Evolutionary conservation across 768 basidiomycete species (phyloP).

Genomic region (Jaapia argillacea): DNA sequence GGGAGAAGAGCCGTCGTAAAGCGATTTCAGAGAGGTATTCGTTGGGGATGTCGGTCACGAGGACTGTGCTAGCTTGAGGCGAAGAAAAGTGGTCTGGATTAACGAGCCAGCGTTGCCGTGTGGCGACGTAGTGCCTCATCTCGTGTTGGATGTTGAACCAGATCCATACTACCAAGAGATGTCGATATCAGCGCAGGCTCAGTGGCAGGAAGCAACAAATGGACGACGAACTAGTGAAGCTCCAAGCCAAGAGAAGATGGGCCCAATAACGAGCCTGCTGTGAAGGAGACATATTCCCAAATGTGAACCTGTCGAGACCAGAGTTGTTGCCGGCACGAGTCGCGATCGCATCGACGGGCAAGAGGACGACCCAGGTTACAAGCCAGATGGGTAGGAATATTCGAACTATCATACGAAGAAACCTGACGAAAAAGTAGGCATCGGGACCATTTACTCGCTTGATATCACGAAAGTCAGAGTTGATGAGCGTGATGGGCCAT

Average conservation of each 20-base stretch:
- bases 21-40: constrained; percentile 65
- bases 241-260: constrained; percentile 66
- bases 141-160: constrained; percentile 74
- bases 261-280: constrained; percentile 59
- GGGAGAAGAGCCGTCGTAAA: constrained; percentile 60
- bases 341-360: constrained; percentile 61
- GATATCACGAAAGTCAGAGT: constrained; percentile 51
- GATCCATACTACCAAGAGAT: constrained; percentile 57
- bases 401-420: constrained; percentile 74
- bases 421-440: constrained; percentile 90
- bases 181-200: neutral
- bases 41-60: constrained; percentile 82
- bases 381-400: constrained; percentile 88
- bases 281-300: constrained; percentile 59
- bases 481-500: constrained; percentile 62
- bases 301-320: constrained; percentile 65
- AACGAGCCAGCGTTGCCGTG: constrained; percentile 78
- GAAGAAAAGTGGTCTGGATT: constrained; percentile 61
- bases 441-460: constrained; percentile 72
- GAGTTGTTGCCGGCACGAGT: constrained; percentile 34
- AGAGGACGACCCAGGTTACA: constrained; percentile 75
- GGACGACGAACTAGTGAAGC: constrained; percentile 59
- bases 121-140: constrained; percentile 69
- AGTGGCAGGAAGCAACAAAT: neutral
- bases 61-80: constrained; percentile 83